Evolutionary conservation across 345 rosid genomes (phyloP).

Genomic region (Populus davidiana): DNA sequence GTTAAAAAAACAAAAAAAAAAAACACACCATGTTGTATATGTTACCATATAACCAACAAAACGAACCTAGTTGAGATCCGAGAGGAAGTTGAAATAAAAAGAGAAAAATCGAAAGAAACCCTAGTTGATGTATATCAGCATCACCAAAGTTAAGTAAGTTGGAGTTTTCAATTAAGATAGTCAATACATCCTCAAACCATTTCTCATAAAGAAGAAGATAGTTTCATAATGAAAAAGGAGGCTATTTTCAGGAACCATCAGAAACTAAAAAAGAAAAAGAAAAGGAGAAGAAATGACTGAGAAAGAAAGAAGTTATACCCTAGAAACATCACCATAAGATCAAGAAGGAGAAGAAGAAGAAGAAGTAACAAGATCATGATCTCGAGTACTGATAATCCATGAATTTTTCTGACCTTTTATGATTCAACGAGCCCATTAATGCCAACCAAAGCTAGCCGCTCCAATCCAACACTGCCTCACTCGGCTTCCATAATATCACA

Average conservation of each 20-base stretch:
- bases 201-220: slow-evolving; percentile 14
- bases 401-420: slow-evolving; percentile 25
- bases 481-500: neutral
- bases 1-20: too few relatives aligned
- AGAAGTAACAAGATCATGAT: neutral
- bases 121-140: slow-evolving; percentile 12
- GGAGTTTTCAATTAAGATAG: neutral
- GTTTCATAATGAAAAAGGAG: slow-evolving; percentile 28
- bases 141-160: neutral
- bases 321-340: slow-evolving; percentile 5
- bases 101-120: slow-evolving; percentile 5
- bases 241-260: slow-evolving; percentile 26
- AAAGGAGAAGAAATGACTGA: neutral
- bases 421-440: neutral
- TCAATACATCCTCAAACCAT: slow-evolving; percentile 13
- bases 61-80: neutral
- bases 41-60: neutral
- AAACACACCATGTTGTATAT: neutral
- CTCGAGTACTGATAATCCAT: slow-evolving; percentile 3
- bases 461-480: neutral
- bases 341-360: slow-evolving; percentile 1
- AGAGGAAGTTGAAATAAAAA: neutral
- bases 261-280: neutral
- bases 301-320: neutral
- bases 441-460: neutral